phyloP scores from a whole-genome alignment of 2,329 filamentous ascomycete genomes.

The Xylaria multiplex region DNA sequence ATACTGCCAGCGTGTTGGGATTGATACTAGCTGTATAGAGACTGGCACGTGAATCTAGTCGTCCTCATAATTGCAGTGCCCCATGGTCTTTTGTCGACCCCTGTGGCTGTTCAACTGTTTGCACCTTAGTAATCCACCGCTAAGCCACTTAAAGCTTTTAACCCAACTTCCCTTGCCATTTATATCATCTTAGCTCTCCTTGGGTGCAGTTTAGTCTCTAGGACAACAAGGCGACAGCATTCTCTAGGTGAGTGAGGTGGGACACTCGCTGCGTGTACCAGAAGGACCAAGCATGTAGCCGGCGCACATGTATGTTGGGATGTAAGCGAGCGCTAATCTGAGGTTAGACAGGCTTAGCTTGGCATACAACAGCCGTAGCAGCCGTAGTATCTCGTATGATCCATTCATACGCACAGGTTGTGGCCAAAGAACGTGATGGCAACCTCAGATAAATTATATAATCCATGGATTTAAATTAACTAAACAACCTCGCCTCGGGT shows the following conservation, averaged over 20 bases:
- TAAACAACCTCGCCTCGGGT: neutral
- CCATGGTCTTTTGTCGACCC: neutral
- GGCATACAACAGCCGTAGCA: conserved; percentile 14
- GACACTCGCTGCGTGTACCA: neutral
- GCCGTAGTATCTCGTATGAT: neutral
- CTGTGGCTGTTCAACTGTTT: neutral
- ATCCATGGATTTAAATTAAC: neutral
- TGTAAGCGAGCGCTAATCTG: conserved; percentile 2
- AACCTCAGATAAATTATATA: neutral
- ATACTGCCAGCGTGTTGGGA: conserved; percentile 8
- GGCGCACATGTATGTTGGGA: conserved; percentile 3
- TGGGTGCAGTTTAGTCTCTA: too few relatives aligned
- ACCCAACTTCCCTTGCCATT: neutral
- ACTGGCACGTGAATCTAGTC: conserved; percentile 1
- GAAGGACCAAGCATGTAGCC: conserved; percentile 28
- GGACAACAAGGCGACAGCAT: neutral
- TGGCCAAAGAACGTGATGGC: neutral
- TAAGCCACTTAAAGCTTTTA: neutral
- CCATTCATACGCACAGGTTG: neutral
- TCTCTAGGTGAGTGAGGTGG: neutral
- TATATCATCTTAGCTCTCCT: too few relatives aligned
- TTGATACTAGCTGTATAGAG: conserved; percentile 5
- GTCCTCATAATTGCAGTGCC: neutral
- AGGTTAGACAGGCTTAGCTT: conserved; percentile 19
- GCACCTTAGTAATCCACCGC: neutral